Percentiles rank a stretch among this genome's conserved stretches.
phyloP scores from a whole-genome alignment of 2,329 filamentous ascomycete species.

The Pyrenophora tritici-repentis region DNA sequence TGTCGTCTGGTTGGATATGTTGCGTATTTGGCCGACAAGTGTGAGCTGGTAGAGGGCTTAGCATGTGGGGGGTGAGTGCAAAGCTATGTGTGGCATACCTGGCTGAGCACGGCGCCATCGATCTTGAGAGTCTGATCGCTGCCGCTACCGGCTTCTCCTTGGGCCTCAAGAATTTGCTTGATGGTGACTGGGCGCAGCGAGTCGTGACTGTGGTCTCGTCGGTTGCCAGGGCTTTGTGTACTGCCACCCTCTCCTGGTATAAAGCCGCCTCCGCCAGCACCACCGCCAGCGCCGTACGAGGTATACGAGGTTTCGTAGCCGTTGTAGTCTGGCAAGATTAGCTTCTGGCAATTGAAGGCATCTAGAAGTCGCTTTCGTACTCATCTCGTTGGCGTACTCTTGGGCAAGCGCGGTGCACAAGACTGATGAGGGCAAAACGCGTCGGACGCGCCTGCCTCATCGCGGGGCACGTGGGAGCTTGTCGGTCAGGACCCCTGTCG shows the following conservation, averaged over 20 bases:
- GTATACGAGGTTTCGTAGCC: constrained; percentile 58
- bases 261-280: constrained; percentile 64
- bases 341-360: neutral
- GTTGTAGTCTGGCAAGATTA: constrained; percentile 38
- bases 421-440: constrained; percentile 32
- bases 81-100: constrained; percentile 45
- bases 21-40: constrained; percentile 88
- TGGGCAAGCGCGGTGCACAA: constrained; percentile 15
- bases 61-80: neutral
- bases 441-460: constrained; percentile 33
- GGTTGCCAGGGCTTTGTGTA: constrained; percentile 50
- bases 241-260: constrained; percentile 59
- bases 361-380: constrained; percentile 10
- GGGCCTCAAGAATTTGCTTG: constrained; percentile 86
- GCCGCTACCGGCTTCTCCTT: constrained; percentile 62
- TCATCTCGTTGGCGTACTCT: constrained; percentile 22
- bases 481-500: constrained; percentile 16
- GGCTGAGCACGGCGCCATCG: constrained; percentile 73
- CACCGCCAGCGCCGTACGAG: constrained; percentile 61
- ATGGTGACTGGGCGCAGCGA: constrained; percentile 92
- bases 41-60: constrained; percentile 64
- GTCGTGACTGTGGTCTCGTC: constrained; percentile 70
- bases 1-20: constrained; percentile 82
- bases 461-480: constrained; percentile 27
- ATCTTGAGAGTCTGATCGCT: constrained; percentile 73